A percentile compares a stretch with the other conserved stretches of the same genome.
Conservation (phyloP, 352 stramenopile genomes). For the Globisporangium iwayamae region DNA sequence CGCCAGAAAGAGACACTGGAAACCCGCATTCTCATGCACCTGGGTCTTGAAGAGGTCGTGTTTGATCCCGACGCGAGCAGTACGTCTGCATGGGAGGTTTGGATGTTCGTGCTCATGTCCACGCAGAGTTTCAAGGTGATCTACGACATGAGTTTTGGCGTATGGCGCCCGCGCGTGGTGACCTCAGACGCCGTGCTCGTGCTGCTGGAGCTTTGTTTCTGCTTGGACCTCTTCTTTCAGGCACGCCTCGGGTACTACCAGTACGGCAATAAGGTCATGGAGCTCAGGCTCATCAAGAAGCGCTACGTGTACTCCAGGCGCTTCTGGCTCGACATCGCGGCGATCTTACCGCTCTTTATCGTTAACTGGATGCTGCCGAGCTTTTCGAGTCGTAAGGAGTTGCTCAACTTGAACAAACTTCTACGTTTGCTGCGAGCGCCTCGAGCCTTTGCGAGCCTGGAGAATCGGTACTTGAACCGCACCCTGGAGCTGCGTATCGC, state of each 20-base stretch:
- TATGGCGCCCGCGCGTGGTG: neutral
- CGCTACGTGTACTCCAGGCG: conserved; percentile 34
- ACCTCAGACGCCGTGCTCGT: conserved; percentile 25
- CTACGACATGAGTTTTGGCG: conserved; percentile 25
- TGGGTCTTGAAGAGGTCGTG: conserved; percentile 30
- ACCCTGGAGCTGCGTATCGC: conserved; percentile 42
- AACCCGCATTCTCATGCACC: conserved; percentile 22
- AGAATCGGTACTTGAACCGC: conserved; percentile 39
- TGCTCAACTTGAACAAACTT: conserved; percentile 56
- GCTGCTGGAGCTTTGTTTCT: conserved; percentile 41
- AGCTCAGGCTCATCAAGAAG: conserved; percentile 31
- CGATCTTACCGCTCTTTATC: conserved; percentile 39
- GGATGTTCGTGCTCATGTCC: conserved; percentile 26
- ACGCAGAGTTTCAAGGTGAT: conserved; percentile 37
- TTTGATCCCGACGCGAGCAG: conserved; percentile 41
- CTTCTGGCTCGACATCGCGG: conserved; percentile 31
- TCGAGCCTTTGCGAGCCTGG: conserved; percentile 17
- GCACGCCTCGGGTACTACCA: conserved; percentile 53
- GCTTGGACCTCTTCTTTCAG: conserved; percentile 43
- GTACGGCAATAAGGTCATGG: conserved; percentile 71
- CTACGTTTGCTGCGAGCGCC: conserved; percentile 31
- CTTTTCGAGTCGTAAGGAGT: conserved; percentile 25
- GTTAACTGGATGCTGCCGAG: conserved; percentile 39
- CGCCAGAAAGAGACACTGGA: conserved; percentile 23
- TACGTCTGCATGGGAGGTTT: conserved; percentile 27